These are phyloP conservation scores for Fusarium sp. DNA, from an alignment of 2,329 filamentous ascomycete species.

Conservation along the genomic window DNA sequence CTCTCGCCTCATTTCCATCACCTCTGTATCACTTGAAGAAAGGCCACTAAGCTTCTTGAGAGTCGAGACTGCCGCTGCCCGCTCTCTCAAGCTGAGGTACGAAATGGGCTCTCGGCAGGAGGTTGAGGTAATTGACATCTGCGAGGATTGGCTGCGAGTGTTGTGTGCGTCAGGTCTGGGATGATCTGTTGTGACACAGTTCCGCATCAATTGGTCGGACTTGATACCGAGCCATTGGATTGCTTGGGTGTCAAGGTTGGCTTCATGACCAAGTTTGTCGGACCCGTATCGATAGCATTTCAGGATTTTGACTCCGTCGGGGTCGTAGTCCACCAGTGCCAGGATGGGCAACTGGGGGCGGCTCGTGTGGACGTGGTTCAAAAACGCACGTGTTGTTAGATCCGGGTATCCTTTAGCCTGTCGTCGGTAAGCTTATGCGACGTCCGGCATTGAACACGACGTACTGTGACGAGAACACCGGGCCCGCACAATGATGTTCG, in stretches of 20 bases:
- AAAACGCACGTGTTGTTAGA: slow-evolving; percentile 76
- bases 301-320: slow-evolving; percentile 82
- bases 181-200: background rate
- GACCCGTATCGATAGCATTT: slow-evolving; percentile 82
- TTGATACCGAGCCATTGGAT: slow-evolving; percentile 78
- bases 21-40: slow-evolving; percentile 49
- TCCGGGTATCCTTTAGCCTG: slow-evolving; percentile 90
- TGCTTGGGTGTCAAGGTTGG: slow-evolving; percentile 62
- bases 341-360: slow-evolving; percentile 71
- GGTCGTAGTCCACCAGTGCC: slow-evolving; percentile 82
- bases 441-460: slow-evolving; percentile 1
- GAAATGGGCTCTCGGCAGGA: slow-evolving; percentile 49
- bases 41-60: slow-evolving; percentile 61
- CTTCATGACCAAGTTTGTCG: slow-evolving; percentile 73
- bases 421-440: background rate
- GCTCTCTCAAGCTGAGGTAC: slow-evolving; percentile 69
- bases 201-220: slow-evolving; percentile 58
- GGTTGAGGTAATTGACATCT: slow-evolving; percentile 45
- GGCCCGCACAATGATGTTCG: slow-evolving; percentile 61
- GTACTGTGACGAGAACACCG: slow-evolving; percentile 80
- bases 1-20: slow-evolving; percentile 65
- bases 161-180: background rate
- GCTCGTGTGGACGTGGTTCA: slow-evolving; percentile 67
- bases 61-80: slow-evolving; percentile 69
- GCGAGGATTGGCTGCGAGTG: slow-evolving; percentile 28